Conservation (phyloP, 2,329 filamentous ascomycete genomes). For the Beauveria scarabaeidicola region DNA sequence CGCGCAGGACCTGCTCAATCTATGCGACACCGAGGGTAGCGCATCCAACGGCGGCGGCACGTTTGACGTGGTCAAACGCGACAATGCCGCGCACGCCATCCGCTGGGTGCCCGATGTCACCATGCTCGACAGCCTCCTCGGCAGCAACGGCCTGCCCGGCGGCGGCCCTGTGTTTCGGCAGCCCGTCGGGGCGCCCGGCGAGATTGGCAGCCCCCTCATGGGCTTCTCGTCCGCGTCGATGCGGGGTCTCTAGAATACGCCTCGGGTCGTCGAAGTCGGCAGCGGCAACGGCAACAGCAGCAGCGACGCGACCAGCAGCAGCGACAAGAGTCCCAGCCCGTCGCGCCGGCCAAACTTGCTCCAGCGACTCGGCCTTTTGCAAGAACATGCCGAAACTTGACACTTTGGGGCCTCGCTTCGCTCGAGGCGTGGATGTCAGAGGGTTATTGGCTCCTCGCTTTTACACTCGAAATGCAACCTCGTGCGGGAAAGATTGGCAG, state of each 20-base stretch:
- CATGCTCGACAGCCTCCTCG: not conserved
- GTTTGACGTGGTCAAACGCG: constrained; percentile 57
- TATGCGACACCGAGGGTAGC: constrained; percentile 88
- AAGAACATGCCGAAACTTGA: not conserved
- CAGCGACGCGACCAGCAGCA: not conserved
- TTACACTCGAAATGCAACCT: not conserved
- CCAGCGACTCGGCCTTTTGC: constrained; percentile 9
- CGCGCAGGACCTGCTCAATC: constrained; percentile 64
- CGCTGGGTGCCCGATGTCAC: constrained; percentile 40
- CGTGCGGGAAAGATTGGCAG: too few species aligned
- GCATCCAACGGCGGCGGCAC: constrained; percentile 80
- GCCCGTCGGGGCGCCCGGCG: constrained; percentile 50
- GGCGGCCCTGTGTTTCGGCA: constrained; percentile 33
- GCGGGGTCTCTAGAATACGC: constrained; percentile 26
- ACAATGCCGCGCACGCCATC: constrained; percentile 34
- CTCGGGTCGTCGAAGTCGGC: constrained; percentile 11
- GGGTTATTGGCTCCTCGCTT: not conserved
- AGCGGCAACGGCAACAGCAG: not conserved
- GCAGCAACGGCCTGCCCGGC: constrained; percentile 25
- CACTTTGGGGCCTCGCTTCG: not conserved
- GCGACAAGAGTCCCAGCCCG: constrained; percentile 10
- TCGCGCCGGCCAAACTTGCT: constrained; percentile 14
- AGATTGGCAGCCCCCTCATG: constrained; percentile 60
- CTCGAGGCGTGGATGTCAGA: not conserved
- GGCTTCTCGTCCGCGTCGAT: constrained; percentile 31